Evolutionary conservation across 2,329 filamentous ascomycete genomes (phyloP).

Genomic region (Allantophomopsis lycopodina): DNA sequence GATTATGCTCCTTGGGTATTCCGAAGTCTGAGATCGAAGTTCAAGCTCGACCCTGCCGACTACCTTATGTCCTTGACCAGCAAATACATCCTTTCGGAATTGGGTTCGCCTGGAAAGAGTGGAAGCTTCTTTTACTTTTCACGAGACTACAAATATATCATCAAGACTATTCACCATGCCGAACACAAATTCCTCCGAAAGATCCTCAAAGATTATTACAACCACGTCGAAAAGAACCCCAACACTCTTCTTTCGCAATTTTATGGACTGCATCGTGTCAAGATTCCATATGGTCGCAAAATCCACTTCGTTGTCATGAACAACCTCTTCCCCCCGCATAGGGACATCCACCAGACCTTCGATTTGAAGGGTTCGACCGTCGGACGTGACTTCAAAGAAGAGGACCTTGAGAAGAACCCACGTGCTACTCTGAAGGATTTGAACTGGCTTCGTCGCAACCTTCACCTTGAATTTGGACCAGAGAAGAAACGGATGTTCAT

Average conservation of each 20-base stretch:
- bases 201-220: constrained; percentile 83
- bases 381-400: constrained; percentile 81
- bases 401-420: constrained; percentile 77
- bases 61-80: constrained; percentile 97
- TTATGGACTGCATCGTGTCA: constrained; percentile 92
- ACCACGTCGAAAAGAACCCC: constrained; percentile 83
- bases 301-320: constrained; percentile 99
- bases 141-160: constrained; percentile 98
- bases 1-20: constrained; percentile 99
- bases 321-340: constrained; percentile 93
- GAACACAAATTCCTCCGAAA: constrained; percentile 82
- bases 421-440: constrained; percentile 90
- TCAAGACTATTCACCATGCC: constrained; percentile 96
- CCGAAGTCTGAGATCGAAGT: constrained; percentile 74
- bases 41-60: constrained; percentile 88
- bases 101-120: constrained; percentile 94
- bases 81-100: constrained; percentile 95
- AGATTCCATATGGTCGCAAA: constrained; percentile 95
- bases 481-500: constrained; percentile 81
- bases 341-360: constrained; percentile 94
- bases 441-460: constrained; percentile 82
- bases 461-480: constrained; percentile 78
- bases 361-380: constrained; percentile 95
- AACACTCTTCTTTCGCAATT: constrained; percentile 97
- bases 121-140: constrained; percentile 99